phyloP scores from a whole-genome alignment of 352 stramenopile species.

The Globisporangium nagaii region DNA sequence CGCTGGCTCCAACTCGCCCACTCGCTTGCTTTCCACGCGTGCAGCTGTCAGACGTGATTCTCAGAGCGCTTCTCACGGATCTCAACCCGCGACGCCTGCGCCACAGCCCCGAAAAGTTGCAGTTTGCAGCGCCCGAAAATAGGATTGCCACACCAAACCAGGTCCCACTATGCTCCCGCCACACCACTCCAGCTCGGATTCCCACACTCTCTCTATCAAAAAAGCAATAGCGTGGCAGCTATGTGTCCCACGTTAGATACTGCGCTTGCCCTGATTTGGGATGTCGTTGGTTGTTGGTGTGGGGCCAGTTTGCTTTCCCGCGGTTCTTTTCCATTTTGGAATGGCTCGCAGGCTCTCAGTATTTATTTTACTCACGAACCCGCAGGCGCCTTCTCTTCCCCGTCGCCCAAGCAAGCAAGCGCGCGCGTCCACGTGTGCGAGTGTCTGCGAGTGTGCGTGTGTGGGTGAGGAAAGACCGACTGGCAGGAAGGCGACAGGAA shows the following conservation, averaged over 20 bases:
- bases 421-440: not conserved
- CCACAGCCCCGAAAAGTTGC: slow-evolving; percentile 10
- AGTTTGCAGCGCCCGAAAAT: slow-evolving; percentile 5
- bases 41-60: not conserved
- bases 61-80: too few species aligned
- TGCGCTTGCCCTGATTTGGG: not conserved
- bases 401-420: not conserved
- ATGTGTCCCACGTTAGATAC: not conserved
- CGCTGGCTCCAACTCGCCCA: not conserved
- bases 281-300: slow-evolving; percentile 1
- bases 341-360: slow-evolving; percentile 15
- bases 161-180: not conserved
- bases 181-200: not conserved
- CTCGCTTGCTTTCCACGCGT: not conserved
- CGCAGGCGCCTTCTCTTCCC: not conserved
- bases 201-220: too few species aligned
- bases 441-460: not conserved
- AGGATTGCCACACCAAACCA: not conserved
- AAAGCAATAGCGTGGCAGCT: too few species aligned
- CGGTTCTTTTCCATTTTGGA: slow-evolving; percentile 10
- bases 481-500: slow-evolving; percentile 7
- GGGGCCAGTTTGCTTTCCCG: slow-evolving; percentile 7
- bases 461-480: not conserved
- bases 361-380: slow-evolving; percentile 34
- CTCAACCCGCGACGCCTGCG: too few species aligned